phyloP scores from a whole-genome alignment of 2,329 filamentous ascomycete genomes.

The Claviceps quebecensis region DNA sequence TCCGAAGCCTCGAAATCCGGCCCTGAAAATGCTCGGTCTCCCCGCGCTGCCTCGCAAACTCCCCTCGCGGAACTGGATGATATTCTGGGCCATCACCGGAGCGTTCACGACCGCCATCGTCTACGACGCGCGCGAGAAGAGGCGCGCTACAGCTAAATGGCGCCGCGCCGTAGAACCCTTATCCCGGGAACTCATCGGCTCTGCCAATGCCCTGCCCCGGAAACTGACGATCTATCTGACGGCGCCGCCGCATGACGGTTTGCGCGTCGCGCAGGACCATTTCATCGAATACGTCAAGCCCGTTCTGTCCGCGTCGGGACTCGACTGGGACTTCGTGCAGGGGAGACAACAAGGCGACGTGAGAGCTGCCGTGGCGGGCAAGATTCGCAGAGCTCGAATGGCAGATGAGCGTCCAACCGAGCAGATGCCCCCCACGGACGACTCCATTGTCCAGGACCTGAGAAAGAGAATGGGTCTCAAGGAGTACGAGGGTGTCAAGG shows the following conservation, averaged over 20 bases:
- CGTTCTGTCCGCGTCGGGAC: slow-evolving; percentile 70
- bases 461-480: slow-evolving; percentile 52
- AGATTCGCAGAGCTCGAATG: slow-evolving; percentile 58
- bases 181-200: slow-evolving; percentile 56
- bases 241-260: slow-evolving; percentile 72
- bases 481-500: slow-evolving; percentile 59
- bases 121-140: slow-evolving; percentile 89
- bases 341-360: slow-evolving; percentile 88
- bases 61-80: slow-evolving; percentile 94
- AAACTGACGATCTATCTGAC: slow-evolving; percentile 77
- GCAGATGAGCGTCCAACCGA: slow-evolving; percentile 40
- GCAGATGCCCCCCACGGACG: slow-evolving; percentile 31
- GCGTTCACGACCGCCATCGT: slow-evolving; percentile 68
- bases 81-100: slow-evolving; percentile 72
- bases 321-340: slow-evolving; percentile 95
- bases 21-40: slow-evolving; percentile 67
- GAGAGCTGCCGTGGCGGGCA: slow-evolving; percentile 72
- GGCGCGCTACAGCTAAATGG: slow-evolving; percentile 75
- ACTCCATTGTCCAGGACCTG: slow-evolving; percentile 45
- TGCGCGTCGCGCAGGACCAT: slow-evolving; percentile 79
- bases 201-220: slow-evolving; percentile 58
- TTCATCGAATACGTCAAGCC: slow-evolving; percentile 96
- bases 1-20: slow-evolving; percentile 47
- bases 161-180: slow-evolving; percentile 72
- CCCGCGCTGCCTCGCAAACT: slow-evolving; percentile 72